Conservation (phyloP, 768 basidiomycete genomes). For the Agrocybe praecox region DNA sequence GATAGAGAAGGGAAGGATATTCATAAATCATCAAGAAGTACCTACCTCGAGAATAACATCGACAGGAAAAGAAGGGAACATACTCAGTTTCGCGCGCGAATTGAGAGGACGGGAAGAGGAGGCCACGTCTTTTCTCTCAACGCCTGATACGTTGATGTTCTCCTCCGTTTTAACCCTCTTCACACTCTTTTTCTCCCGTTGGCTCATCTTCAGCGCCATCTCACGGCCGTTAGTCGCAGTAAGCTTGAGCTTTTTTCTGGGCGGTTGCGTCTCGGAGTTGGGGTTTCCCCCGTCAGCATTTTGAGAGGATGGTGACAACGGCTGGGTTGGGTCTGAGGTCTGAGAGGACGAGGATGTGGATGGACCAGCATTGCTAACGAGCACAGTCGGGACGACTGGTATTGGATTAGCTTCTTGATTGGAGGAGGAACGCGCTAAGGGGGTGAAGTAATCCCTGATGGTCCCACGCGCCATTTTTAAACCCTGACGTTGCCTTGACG, state of each 20-base stretch:
- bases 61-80: slow-evolving; percentile 23
- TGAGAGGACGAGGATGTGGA: neutral
- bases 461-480: neutral
- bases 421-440: neutral
- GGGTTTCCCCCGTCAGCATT: neutral
- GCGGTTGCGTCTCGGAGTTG: neutral
- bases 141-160: neutral
- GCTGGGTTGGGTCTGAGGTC: neutral
- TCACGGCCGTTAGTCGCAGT: slow-evolving; percentile 2
- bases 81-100: slow-evolving; percentile 11
- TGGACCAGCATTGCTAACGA: neutral
- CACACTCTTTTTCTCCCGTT: neutral
- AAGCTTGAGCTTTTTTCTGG: neutral
- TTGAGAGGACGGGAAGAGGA: neutral
- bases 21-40: neutral
- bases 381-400: neutral
- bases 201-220: neutral
- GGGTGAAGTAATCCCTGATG: neutral
- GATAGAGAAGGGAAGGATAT: neutral
- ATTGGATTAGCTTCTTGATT: neutral
- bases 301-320: neutral
- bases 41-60: slow-evolving; percentile 30
- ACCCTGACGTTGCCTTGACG: neutral
- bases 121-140: too few relatives aligned
- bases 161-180: slow-evolving; percentile 3